Base-by-base conservation (phyloP, 306 rosid species). In the Fagus sylvatica region DNA sequence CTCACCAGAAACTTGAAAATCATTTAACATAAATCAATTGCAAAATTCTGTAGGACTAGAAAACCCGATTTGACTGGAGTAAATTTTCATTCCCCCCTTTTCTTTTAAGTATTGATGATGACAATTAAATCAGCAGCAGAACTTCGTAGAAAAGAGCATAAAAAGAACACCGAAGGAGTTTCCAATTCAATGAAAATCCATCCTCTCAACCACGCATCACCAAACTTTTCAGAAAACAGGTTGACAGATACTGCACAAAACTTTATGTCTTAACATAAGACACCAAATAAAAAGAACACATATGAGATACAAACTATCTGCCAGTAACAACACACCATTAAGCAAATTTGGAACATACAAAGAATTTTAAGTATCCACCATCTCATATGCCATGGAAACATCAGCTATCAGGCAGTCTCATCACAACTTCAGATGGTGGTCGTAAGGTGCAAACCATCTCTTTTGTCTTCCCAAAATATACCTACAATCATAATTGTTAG, bases 401-500 rank as follows among this genome's bases (percentile, higher is more conserved):
- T 89, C 79, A 89, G 81, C 78, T 83, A 48, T 91, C 93, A 2
- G 98, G 98, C 69, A 95, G 83, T 85, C 89, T 91, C 90, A 90
- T 82, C 80, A 75, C 91, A 65, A 93, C 91, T 81, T 95, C 98
- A 22, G 96, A 39, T 0, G 97, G 98, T 66, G 98, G 98, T 80
- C 98, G 89, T 80, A 95, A 81, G 41, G 98, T 95, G 89, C 98
- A 95, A 51, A 95, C 97, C 98, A 95, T 92, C 90, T 95, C 98
- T 89, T 93, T 95, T 4, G 98, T 95, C 86, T 95, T 95, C 60
- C 98, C 98, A 77, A 95, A 92, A 77, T 95, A 95, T 66, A 95
- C 98, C 97, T 95, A 84, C 43, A 80, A 51, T 22, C 28, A 22
- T 0, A 22, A 22, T 22, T 22, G 28, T 22, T 22, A 22, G 28